Evolutionary conservation across 2,329 filamentous ascomycete genomes (phyloP), one percentile per base, ranked within the genome.

Genomic region (Amylocarpus encephaloides): DNA sequence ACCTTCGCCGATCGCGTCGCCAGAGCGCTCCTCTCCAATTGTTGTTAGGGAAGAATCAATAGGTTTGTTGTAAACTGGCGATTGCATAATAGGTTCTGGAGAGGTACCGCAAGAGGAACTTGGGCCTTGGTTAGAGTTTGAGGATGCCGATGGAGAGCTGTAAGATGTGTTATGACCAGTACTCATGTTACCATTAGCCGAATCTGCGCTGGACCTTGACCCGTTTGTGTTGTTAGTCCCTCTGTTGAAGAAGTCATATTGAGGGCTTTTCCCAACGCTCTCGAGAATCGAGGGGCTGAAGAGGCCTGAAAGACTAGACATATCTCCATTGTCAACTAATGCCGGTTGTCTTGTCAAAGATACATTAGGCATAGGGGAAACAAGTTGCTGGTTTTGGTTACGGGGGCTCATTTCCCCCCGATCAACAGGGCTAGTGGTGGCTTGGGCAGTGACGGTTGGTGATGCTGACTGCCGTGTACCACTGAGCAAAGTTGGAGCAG

Each of bases 91-190:
- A 1, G 87, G 83, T 66, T 91, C 86, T 1, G 87, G 87, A 2
- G 87, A 91, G 0, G 86, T 91, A 22, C 84, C 85, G 62, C 85
- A 89, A 19, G 81, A 85, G 6, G 81, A 85, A 59, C 73, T 82
- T 1, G 80, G 69, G 1, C 79, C 79, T 16, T 78, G 39, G 53
- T 81, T 77, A 2, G 79, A 82, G 54, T 81, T 78, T 5, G 79
- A 82, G 0, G 80, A 84, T 6, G 77, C 74, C 11, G 80, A 83
- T 1, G 81, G 81, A 5, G 83, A 87, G 58, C 80, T 83, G 4
- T 79, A 79, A 11, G 81, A 78, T 1, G 77, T 78, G 41, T 74
- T 75, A 53, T 70, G 66, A 15, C 70, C 71, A 47, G 55, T 63
- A 50, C 62, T 66, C 36, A 47, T 56, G 10, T 58, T 56, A 19